Evolutionary conservation across 805 yeast genomes (phyloP), one percentile per base, ranked within the genome.

Genomic region (Wickerhamiella slavikovae): DNA sequence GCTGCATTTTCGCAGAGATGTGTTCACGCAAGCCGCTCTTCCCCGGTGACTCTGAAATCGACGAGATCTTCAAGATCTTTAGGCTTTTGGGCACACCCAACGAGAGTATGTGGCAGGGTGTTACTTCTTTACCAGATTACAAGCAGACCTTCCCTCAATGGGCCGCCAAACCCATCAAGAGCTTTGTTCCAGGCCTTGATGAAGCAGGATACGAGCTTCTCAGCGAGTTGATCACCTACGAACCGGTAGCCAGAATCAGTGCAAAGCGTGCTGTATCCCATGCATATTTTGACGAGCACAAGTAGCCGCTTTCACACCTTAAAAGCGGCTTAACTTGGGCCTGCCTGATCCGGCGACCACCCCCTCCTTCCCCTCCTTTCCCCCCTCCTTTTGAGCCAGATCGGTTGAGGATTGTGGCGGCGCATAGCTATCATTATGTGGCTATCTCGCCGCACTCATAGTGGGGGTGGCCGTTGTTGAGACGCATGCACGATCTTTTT

Each of bases 1-100:
- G 98, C 11, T 83, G 95, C 49, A 89, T 89, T 28, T 77, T 89
- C 51, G 98, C 95, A 5, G 98, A 89, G 51, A 83, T 89, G 96
- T 80, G 83, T 34, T 79, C 82, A 43, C 71, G 98, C 32, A 79
- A 79, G 50, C 95, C 98, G 6, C 53, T 89, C 30, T 85, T 89
- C 56, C 93, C 96, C 0, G 98, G 98, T 4, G 94, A 89, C 50
- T 80, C 93, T 8, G 98, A 89, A 51, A 91, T 89, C 47, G 98
- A 89, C 51, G 94, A 89, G 56, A 77, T 89, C 40, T 83, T 83
- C 60, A 66, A 89, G 52, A 89, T 89, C 35, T 89, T 89, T 56
- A 66, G 93, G 39, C 62, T 78, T 31, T 63, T 89, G 55, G 98
- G 98, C 13, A 85, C 96, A 2, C 98, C 98, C 27, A 76, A 67